Base-by-base conservation (phyloP, 257 asterid species). In the Ballota nigra region DNA sequence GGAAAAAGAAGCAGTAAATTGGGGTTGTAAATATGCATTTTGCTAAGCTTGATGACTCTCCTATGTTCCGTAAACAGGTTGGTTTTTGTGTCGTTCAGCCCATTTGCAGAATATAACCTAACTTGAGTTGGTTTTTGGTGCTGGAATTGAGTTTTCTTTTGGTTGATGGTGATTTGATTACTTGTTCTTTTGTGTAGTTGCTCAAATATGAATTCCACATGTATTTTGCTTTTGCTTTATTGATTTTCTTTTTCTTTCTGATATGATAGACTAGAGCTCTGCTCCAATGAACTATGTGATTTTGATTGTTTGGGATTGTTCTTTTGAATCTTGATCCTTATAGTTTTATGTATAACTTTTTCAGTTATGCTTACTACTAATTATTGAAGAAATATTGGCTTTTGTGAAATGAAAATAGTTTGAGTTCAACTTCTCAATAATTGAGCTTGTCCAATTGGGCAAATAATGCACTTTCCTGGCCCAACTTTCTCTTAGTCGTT, bases 41-140 rank as follows among this genome's bases (percentile, higher is more conserved):
- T 77, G 88, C 94, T 76, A 95, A 92, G 93, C 98, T 95, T 63
- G 99, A 95, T 82, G 99, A 95, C 83, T 95, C 99, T 79, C 99
- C 99, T 68, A 92, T 95, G 98, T 95, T 95, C 86, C 97, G 98
- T 51, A 92, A 95, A 72, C 97, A 95, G 99, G 99, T 94, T 53
- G 66, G 75, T 28, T 62, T 33, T 49, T 29, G 33, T 28, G 26
- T 19, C n/a, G 18, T 40, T 55, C 45, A 20, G 57, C 41, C n/a
- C 58, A 22, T 74, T 16, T 16, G 19, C 65, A 60, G 68, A 26
- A 34, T 66, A 12, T 38, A 36, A 60, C 61, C 41, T 5, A 36
- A 47, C 53, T 33, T 31, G 72, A 68, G 59, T 73, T 73, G 11
- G 71, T 26, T 29, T 40, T 68, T 65, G 74, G 18, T 41, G 34